Evolutionary conservation across 306 rosid genomes (phyloP).

Genomic region (Vigna trinervia): DNA sequence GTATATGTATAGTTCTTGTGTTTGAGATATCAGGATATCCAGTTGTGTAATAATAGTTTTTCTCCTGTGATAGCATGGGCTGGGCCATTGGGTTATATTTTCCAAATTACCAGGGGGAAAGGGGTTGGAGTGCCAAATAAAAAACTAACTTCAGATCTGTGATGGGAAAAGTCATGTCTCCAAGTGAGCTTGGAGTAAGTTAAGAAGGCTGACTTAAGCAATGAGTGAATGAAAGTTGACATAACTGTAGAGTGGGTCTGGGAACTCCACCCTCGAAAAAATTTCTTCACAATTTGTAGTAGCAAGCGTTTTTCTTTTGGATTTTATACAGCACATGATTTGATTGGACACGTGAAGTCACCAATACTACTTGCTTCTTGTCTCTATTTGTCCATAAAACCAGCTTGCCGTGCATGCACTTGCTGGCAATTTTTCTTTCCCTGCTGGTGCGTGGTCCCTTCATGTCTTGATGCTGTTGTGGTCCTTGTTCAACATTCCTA

Average conservation of each 20-base stretch:
- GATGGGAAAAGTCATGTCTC: neutral
- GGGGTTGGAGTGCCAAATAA: neutral
- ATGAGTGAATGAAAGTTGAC: slow-evolving; percentile 33
- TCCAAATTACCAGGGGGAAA: neutral
- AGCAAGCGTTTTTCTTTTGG: neutral
- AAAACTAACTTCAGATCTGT: slow-evolving; percentile 14
- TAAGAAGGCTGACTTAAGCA: slow-evolving; percentile 20
- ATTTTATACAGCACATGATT: slow-evolving; percentile 27
- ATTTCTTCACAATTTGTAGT: slow-evolving; percentile 15
- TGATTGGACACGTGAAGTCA: slow-evolving; percentile 40
- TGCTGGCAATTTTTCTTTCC: slow-evolving; percentile 41
- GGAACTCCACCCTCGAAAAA: slow-evolving; percentile 10
- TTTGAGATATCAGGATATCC: slow-evolving; percentile 7
- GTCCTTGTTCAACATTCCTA: slow-evolving; percentile 47
- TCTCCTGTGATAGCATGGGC: neutral
- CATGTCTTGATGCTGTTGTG: slow-evolving; percentile 44
- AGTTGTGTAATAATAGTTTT: neutral
- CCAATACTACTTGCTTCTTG: slow-evolving; percentile 41
- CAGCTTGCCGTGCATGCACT: slow-evolving; percentile 42
- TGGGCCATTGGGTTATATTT: neutral
- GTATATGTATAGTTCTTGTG: neutral
- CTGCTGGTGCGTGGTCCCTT: slow-evolving; percentile 42
- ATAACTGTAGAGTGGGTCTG: slow-evolving; percentile 21
- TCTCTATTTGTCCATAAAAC: slow-evolving; percentile 34
- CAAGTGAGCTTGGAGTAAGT: slow-evolving; percentile 21